A percentile compares a stretch with the other conserved stretches of the same genome.
These are phyloP conservation scores for Talaromyces ruber DNA, from an alignment of 495 filamentous ascomycete species.

Conservation along the genomic window DNA sequence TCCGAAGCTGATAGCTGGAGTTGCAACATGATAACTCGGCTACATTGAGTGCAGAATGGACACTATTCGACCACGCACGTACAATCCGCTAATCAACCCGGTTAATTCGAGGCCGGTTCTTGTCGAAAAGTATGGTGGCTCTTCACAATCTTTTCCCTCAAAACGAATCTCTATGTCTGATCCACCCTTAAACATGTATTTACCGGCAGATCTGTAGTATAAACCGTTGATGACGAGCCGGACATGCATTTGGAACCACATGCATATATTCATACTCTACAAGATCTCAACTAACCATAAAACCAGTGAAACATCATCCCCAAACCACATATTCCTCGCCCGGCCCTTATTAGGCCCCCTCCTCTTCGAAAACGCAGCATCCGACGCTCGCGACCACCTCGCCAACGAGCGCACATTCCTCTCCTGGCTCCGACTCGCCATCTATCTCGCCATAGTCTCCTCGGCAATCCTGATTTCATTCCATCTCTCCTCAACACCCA, in stretches of 20 bases:
- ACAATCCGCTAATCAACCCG: constrained; percentile 32
- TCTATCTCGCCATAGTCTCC: constrained; percentile 86
- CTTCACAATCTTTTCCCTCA: neutral
- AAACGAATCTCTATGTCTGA: neutral
- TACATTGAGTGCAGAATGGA: neutral
- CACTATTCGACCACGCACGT: constrained; percentile 13
- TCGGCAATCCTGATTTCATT: constrained; percentile 89
- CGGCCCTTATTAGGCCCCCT: constrained; percentile 68
- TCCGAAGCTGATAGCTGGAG: neutral
- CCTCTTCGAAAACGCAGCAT: constrained; percentile 80
- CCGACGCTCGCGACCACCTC: constrained; percentile 69
- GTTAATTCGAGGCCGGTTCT: constrained; percentile 25
- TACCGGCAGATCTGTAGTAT: neutral
- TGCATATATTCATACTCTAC: neutral
- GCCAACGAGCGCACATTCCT: constrained; percentile 67
- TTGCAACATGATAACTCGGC: neutral
- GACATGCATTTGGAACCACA: neutral
- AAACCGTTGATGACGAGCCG: neutral
- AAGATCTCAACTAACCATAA: neutral
- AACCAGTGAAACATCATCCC: neutral
- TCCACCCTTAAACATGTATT: neutral
- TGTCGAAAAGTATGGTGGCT: constrained; percentile 30
- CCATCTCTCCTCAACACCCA: constrained; percentile 70
- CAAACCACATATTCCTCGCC: constrained; percentile 51
- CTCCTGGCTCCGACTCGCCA: constrained; percentile 83